Percentiles rank a stretch among this genome's conserved stretches.
Conservation (phyloP, 768 basidiomycete genomes). For the Phlegmacium glaucopus region DNA sequence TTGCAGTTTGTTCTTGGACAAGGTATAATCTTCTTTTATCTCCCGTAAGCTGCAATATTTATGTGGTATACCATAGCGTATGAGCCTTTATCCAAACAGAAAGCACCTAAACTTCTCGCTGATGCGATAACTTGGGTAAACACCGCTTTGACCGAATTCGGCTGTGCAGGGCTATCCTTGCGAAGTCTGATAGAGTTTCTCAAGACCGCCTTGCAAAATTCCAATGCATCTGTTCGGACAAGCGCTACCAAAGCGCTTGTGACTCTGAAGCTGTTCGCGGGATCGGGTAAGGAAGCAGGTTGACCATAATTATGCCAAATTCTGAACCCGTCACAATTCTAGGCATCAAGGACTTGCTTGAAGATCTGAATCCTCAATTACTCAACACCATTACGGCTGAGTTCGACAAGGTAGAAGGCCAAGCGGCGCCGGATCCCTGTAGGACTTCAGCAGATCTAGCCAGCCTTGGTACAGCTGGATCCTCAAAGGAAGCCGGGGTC, state of each 20-base stretch:
- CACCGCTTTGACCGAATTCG: constrained; percentile 83
- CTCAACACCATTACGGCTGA: constrained; percentile 86
- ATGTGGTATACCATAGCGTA: constrained; percentile 55
- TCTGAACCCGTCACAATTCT: constrained; percentile 4
- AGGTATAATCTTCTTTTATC: constrained; percentile 45
- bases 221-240: constrained; percentile 90
- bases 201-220: constrained; percentile 83
- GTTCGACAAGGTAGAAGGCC: constrained; percentile 89
- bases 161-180: constrained; percentile 81
- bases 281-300: constrained; percentile 54
- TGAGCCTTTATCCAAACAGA: constrained; percentile 90
- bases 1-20: constrained; percentile 92
- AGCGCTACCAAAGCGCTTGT: constrained; percentile 93
- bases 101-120: constrained; percentile 94
- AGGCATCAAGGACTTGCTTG: constrained; percentile 91
- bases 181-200: constrained; percentile 87
- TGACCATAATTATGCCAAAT: background rate
- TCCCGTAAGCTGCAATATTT: background rate
- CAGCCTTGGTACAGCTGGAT: constrained; percentile 36
- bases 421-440: constrained; percentile 71
- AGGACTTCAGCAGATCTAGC: constrained; percentile 76
- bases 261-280: constrained; percentile 88
- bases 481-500: constrained; percentile 39
- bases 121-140: constrained; percentile 91
- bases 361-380: constrained; percentile 93